Evolutionary conservation across 495 filamentous ascomycete genomes (phyloP).

Genomic region (Terfezia claveryi): DNA sequence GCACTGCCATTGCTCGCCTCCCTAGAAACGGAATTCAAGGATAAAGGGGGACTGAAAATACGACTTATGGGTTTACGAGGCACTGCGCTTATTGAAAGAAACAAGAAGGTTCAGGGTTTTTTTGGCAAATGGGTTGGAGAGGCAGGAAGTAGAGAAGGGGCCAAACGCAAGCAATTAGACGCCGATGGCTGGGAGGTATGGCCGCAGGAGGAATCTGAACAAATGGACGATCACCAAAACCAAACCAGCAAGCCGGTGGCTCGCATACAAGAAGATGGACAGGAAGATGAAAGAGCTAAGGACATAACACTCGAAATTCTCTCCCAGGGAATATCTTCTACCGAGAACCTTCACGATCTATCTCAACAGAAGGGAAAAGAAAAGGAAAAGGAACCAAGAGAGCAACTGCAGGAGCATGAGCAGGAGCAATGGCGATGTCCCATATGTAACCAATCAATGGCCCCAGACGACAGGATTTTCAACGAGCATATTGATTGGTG

Average conservation of each 20-base stretch:
- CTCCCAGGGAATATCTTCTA: constrained; percentile 33
- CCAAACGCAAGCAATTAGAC: constrained; percentile 5
- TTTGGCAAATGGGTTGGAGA: constrained; percentile 25
- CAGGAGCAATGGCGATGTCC: constrained; percentile 62
- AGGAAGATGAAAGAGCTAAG: not conserved
- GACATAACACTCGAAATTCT: constrained; percentile 27
- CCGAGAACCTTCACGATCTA: not conserved
- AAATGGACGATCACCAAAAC: constrained; percentile 1
- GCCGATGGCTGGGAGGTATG: constrained; percentile 40
- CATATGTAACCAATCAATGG: constrained; percentile 54
- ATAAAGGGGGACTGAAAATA: constrained; percentile 37
- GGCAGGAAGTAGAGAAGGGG: constrained; percentile 5
- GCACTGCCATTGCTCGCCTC: constrained; percentile 66
- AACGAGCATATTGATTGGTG: constrained; percentile 92
- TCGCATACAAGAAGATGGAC: constrained; percentile 27
- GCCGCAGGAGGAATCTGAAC: constrained; percentile 48
- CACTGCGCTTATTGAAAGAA: constrained; percentile 68
- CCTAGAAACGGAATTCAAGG: constrained; percentile 63
- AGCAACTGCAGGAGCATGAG: not conserved
- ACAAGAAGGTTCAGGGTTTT: constrained; percentile 40
- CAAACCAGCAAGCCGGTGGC: too few relatives aligned
- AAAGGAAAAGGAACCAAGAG: constrained; percentile 9
- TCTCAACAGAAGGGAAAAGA: constrained; percentile 17
- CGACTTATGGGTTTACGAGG: constrained; percentile 75
- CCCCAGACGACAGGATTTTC: constrained; percentile 53